A percentile compares a stretch with the other conserved stretches of the same genome.
Conservation (phyloP, 371 early-diverging fungal species). For the Neoconidiobolus thromboides region DNA sequence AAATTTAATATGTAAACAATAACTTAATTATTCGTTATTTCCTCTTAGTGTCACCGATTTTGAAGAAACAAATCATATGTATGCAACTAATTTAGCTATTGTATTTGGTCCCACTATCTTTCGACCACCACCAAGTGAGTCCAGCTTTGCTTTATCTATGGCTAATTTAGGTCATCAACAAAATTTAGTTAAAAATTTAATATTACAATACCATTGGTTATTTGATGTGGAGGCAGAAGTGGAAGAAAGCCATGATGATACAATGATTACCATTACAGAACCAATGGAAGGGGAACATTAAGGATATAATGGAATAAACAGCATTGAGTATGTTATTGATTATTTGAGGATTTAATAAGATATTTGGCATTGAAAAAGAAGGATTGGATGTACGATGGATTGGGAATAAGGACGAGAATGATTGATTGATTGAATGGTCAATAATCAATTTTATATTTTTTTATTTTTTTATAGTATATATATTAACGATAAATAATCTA, state of each 20-base stretch:
- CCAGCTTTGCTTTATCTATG: slow-evolving; percentile 50
- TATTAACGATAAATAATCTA: too few relatives aligned
- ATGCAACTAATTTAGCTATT: slow-evolving; percentile 65
- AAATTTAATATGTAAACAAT: not conserved
- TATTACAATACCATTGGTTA: slow-evolving; percentile 63
- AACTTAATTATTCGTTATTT: not conserved
- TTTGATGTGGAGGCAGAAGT: slow-evolving; percentile 44
- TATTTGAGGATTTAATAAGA: too few relatives aligned
- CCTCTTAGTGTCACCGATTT: slow-evolving; percentile 46
- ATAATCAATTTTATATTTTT: too few relatives aligned
- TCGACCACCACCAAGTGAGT: slow-evolving; percentile 49
- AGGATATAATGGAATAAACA: too few relatives aligned
- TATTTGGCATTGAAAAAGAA: too few relatives aligned
- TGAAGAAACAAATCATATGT: slow-evolving; percentile 71
- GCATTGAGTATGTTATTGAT: too few relatives aligned
- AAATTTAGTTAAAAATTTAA: slow-evolving; percentile 57
- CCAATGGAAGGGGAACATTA: too few relatives aligned
- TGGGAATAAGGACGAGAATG: too few relatives aligned
- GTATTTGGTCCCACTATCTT: slow-evolving; percentile 71
- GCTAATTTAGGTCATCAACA: slow-evolving; percentile 62
- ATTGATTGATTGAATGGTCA: too few relatives aligned
- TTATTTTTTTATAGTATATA: too few relatives aligned
- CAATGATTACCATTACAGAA: too few relatives aligned
- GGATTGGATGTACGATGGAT: too few relatives aligned
- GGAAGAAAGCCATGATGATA: not conserved